Conservation (phyloP, 2,329 filamentous ascomycete genomes). For the Diaporthe amygdali region DNA sequence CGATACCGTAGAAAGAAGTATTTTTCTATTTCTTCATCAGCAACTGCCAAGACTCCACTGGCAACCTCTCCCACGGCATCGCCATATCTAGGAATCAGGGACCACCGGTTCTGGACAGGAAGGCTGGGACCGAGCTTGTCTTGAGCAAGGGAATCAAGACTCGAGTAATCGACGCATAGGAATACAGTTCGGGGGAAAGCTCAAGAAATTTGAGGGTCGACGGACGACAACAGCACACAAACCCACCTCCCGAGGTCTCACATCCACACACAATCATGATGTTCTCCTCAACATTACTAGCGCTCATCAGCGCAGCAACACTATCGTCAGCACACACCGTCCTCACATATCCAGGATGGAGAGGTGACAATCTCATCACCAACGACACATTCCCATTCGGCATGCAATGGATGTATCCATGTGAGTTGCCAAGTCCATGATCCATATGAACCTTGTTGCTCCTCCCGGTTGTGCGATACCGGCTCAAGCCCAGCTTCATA, state of each 20-base stretch:
- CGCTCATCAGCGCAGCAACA: conserved; percentile 48
- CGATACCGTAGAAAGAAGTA: conserved; percentile 1
- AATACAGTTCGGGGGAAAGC: background rate
- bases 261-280: conserved; percentile 40
- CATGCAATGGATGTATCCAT: conserved; percentile 96
- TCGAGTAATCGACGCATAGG: background rate
- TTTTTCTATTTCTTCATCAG: background rate
- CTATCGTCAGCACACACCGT: conserved; percentile 75
- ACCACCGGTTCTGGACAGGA: background rate
- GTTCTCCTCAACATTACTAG: conserved; percentile 50
- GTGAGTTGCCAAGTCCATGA: conserved; percentile 56
- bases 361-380: conserved; percentile 84
- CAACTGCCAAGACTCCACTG: background rate
- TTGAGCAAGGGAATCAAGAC: background rate
- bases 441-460: background rate
- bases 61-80: background rate
- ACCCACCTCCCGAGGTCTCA: conserved; percentile 5
- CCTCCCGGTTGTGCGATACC: background rate
- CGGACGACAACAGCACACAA: background rate
- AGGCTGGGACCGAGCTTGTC: background rate
- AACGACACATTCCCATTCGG: conserved; percentile 83
- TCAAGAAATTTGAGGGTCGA: background rate
- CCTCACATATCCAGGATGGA: conserved; percentile 84
- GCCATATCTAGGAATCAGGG: background rate
- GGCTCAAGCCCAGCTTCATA: background rate